Evolutionary conservation across 1,139 yeast species (phyloP).

Genomic region (Sugiyamaella grinbergsii): DNA sequence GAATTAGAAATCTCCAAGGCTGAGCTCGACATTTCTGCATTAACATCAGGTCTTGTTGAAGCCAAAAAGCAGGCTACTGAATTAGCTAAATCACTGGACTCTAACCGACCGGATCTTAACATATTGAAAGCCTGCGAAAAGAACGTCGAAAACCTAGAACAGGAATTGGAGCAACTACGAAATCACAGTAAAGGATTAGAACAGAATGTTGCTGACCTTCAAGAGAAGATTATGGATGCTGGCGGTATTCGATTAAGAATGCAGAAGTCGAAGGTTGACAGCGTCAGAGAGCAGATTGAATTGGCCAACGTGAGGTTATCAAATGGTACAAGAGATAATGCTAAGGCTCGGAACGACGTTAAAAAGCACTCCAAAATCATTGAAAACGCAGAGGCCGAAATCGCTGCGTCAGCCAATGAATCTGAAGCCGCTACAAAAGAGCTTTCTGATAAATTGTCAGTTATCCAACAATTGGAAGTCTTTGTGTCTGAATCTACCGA

Average conservation of each 20-base stretch:
- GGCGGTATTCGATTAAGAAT: conserved; percentile 87
- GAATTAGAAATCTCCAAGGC: conserved; percentile 63
- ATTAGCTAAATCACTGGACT: conserved; percentile 29
- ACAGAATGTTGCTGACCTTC: conserved; percentile 57
- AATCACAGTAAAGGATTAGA: conserved; percentile 62
- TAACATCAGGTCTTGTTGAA: conserved; percentile 52
- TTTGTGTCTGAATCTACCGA: conserved; percentile 43
- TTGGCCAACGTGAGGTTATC: conserved; percentile 62
- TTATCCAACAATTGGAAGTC: conserved; percentile 37
- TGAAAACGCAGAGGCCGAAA: conserved; percentile 46
- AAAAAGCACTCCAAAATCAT: conserved; percentile 55
- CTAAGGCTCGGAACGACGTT: conserved; percentile 69
- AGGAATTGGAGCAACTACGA: conserved; percentile 51
- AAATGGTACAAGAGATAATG: conserved; percentile 58
- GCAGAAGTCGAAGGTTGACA: conserved; percentile 81
- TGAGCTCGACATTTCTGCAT: conserved; percentile 65
- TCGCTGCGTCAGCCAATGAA: conserved; percentile 39
- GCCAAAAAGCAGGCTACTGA: conserved; percentile 42
- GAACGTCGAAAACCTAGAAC: conserved; percentile 44
- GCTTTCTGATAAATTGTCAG: conserved; percentile 38
- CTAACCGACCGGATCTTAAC: conserved; percentile 25
- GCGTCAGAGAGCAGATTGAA: conserved; percentile 68
- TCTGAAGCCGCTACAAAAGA: conserved; percentile 43
- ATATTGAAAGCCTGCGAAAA: conserved; percentile 45
- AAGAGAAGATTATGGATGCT: conserved; percentile 80